phyloP scores from a whole-genome alignment of 2,329 filamentous ascomycete species.

The Fusarium sp. region DNA sequence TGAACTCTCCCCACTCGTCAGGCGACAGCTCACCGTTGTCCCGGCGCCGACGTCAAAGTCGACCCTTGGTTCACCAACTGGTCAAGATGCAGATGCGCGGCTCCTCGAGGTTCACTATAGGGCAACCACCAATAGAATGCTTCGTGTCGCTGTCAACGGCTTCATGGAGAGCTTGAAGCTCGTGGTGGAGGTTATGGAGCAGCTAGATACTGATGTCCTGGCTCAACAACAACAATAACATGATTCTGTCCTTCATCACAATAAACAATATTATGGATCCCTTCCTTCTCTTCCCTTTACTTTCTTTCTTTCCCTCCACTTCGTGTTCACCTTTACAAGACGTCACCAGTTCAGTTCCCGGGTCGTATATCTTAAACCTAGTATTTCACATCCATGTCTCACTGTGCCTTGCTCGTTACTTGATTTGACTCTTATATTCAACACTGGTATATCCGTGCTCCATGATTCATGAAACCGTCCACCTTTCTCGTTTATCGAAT shows the following conservation, averaged over 20 bases:
- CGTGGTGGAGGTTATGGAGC: slow-evolving; percentile 89
- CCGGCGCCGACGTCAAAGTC: slow-evolving; percentile 44
- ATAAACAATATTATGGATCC: slow-evolving; percentile 11
- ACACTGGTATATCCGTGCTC: slow-evolving; percentile 39
- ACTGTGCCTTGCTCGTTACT: slow-evolving; percentile 14
- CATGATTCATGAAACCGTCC: slow-evolving; percentile 9
- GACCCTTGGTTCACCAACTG: slow-evolving; percentile 36
- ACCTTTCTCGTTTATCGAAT: slow-evolving; percentile 11
- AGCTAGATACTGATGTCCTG: slow-evolving; percentile 87
- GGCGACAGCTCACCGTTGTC: slow-evolving; percentile 73
- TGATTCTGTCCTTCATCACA: slow-evolving; percentile 20
- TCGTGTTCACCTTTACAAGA: background rate
- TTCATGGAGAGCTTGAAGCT: slow-evolving; percentile 93
- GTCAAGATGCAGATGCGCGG: slow-evolving; percentile 47
- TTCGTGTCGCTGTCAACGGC: slow-evolving; percentile 94
- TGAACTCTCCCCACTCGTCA: slow-evolving; percentile 88
- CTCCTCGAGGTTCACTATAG: slow-evolving; percentile 81
- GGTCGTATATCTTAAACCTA: slow-evolving; percentile 1
- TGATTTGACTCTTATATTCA: slow-evolving; percentile 9
- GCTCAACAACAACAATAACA: slow-evolving; percentile 47
- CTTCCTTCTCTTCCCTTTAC: background rate
- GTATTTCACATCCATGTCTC: slow-evolving; percentile 12
- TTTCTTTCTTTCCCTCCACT: background rate
- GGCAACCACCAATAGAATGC: slow-evolving; percentile 95
- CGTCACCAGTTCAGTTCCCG: background rate